Conservation (phyloP, 2,329 filamentous ascomycete species). For the Aspergillus sp. region DNA sequence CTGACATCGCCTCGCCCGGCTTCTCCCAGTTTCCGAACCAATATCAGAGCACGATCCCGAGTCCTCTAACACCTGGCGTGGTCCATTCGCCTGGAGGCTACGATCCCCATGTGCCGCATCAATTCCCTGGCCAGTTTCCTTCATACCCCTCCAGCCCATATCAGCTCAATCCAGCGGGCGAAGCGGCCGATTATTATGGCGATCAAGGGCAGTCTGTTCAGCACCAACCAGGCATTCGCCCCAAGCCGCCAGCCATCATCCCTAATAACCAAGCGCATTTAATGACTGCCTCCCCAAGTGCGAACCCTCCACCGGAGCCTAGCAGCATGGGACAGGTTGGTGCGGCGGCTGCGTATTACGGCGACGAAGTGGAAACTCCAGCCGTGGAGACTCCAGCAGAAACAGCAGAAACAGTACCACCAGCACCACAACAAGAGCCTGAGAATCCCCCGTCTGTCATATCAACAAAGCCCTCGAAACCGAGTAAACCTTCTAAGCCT, state of each 20-base stretch:
- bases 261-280: slow-evolving; percentile 54
- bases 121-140: slow-evolving; percentile 57
- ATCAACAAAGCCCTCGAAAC: too few relatives aligned
- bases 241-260: slow-evolving; percentile 49
- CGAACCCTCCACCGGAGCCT: slow-evolving; percentile 55
- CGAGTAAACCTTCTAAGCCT: slow-evolving; percentile 2
- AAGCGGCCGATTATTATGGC: slow-evolving; percentile 58
- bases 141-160: slow-evolving; percentile 41
- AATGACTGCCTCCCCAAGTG: slow-evolving; percentile 46
- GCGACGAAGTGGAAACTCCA: slow-evolving; percentile 13
- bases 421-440: slow-evolving; percentile 8
- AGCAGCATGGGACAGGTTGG: slow-evolving; percentile 43
- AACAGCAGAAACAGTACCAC: slow-evolving; percentile 6
- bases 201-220: slow-evolving; percentile 58
- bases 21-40: slow-evolving; percentile 32
- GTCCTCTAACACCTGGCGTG: slow-evolving; percentile 1
- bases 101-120: slow-evolving; percentile 49
- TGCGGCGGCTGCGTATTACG: slow-evolving; percentile 56
- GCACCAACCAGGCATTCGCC: slow-evolving; percentile 56
- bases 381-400: slow-evolving; percentile 11
- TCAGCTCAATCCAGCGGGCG: slow-evolving; percentile 46
- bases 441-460: too few relatives aligned
- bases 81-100: slow-evolving; percentile 20
- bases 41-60: slow-evolving; percentile 11
- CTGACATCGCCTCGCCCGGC: slow-evolving; percentile 23